phyloP scores from a whole-genome alignment of 805 yeast genomes.

The Ogataea naganishii region DNA sequence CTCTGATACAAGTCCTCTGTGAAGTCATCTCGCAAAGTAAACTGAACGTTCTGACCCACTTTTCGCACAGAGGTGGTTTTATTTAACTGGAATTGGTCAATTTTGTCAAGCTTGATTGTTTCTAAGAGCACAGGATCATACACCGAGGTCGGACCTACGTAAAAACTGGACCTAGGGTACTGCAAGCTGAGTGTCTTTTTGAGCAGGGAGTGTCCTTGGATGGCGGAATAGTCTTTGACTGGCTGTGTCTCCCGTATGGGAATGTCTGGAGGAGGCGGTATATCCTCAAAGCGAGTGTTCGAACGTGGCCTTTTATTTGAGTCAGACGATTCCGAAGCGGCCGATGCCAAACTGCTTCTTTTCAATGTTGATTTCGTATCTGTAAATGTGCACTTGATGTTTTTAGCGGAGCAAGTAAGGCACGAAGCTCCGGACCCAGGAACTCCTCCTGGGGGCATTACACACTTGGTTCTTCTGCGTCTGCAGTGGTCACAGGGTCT shows the following conservation, averaged over 20 bases:
- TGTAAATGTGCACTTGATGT: conserved; percentile 67
- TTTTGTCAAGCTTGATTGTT: conserved; percentile 52
- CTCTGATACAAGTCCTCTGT: conserved; percentile 57
- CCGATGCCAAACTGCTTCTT: conserved; percentile 26
- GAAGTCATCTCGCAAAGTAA: conserved; percentile 73
- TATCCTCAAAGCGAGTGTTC: conserved; percentile 23
- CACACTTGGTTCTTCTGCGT: conserved; percentile 71
- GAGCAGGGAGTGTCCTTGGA: conserved; percentile 55
- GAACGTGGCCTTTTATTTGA: conserved; percentile 16
- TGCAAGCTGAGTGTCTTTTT: conserved; percentile 69
- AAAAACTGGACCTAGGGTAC: conserved; percentile 83
- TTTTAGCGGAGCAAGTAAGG: conserved; percentile 68
- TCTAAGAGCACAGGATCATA: conserved; percentile 68
- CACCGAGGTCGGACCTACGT: conserved; percentile 81
- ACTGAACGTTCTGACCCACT: conserved; percentile 70
- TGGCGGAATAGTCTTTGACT: conserved; percentile 55
- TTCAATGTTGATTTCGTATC: conserved; percentile 37
- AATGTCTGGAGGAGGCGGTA: conserved; percentile 29
- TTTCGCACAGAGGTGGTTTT: conserved; percentile 62
- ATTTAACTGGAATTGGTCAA: conserved; percentile 73
- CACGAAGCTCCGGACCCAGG: too few species aligned
- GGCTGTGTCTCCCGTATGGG: conserved; percentile 47
- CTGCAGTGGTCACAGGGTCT: conserved; percentile 84
- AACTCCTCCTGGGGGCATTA: conserved; percentile 52
- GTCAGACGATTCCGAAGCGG: conserved; percentile 12